Conservation (phyloP, 2,329 filamentous ascomycete genomes). For the Ciborinia camelliae region DNA sequence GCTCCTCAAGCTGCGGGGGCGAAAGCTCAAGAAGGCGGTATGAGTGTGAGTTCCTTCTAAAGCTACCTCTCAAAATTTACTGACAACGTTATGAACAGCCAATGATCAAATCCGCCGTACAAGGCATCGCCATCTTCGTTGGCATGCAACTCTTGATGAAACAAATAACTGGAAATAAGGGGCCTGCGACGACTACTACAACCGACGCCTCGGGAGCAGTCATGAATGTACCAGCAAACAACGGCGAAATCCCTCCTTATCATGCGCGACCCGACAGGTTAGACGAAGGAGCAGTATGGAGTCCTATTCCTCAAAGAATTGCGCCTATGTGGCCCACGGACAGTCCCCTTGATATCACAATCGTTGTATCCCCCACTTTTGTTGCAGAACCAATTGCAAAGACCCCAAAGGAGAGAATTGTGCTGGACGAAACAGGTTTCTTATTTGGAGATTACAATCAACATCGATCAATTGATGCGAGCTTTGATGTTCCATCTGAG, state of each 20-base stretch:
- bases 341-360: constrained; percentile 73
- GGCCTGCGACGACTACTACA: constrained; percentile 42
- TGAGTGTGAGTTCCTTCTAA: constrained; percentile 33
- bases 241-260: constrained; percentile 60
- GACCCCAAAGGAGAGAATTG: constrained; percentile 63
- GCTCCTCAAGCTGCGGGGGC: constrained; percentile 35
- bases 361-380: constrained; percentile 78
- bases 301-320: constrained; percentile 63
- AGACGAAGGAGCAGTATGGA: constrained; percentile 61
- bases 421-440: constrained; percentile 79
- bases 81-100: constrained; percentile 29
- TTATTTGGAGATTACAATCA: constrained; percentile 76
- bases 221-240: constrained; percentile 53
- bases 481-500: constrained; percentile 69
- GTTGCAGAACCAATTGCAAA: constrained; percentile 64
- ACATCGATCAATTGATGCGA: constrained; percentile 70
- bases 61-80: constrained; percentile 11
- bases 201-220: constrained; percentile 52
- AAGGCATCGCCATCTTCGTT: constrained; percentile 52
- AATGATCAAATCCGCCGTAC: constrained; percentile 43
- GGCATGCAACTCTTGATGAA: constrained; percentile 57
- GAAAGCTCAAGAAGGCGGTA: constrained; percentile 32
- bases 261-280: constrained; percentile 58
- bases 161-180: constrained; percentile 49
- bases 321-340: constrained; percentile 86